phyloP scores from a whole-genome alignment of 345 rosid species.

The Populus pruinosa region DNA sequence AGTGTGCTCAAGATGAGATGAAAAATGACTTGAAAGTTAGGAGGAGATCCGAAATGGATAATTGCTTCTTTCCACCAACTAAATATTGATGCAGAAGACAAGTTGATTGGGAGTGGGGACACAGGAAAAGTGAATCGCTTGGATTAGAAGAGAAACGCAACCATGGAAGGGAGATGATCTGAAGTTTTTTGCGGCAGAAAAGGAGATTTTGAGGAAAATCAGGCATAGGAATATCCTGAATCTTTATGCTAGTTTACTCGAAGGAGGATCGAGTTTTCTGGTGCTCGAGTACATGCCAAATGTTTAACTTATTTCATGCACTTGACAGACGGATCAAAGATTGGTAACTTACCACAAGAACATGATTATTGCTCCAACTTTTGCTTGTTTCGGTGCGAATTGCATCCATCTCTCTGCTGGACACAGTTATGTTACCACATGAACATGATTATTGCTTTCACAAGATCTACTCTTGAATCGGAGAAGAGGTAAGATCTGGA shows the following conservation, averaged over 20 bases:
- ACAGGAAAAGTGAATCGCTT: conserved; percentile 83
- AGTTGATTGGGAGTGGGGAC: conserved; percentile 75
- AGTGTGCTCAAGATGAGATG: conserved; percentile 27
- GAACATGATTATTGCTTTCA: neutral
- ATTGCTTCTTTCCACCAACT: conserved; percentile 61
- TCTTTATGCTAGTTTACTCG: conserved; percentile 64
- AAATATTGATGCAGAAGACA: conserved; percentile 65
- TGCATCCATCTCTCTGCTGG: neutral
- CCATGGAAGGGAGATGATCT: conserved; percentile 50
- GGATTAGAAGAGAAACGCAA: conserved; percentile 62
- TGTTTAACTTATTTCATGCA: conserved; percentile 72
- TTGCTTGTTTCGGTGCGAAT: neutral
- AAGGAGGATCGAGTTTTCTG: conserved; percentile 60
- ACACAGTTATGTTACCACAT: neutral
- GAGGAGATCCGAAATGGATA: conserved; percentile 45
- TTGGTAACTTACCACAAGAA: too few species aligned
- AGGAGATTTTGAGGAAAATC: conserved; percentile 74
- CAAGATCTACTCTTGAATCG: neutral
- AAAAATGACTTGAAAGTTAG: conserved; percentile 27
- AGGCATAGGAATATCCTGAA: conserved; percentile 78
- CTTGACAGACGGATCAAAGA: conserved; percentile 52
- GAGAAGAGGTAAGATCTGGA: neutral
- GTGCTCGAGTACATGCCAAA: conserved; percentile 82
- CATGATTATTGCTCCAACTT: too few species aligned
- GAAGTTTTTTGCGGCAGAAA: conserved; percentile 61